Evolutionary conservation across 1,284 basidiomycete species (phyloP).

Genomic region (Ceratobasidium sp.): DNA sequence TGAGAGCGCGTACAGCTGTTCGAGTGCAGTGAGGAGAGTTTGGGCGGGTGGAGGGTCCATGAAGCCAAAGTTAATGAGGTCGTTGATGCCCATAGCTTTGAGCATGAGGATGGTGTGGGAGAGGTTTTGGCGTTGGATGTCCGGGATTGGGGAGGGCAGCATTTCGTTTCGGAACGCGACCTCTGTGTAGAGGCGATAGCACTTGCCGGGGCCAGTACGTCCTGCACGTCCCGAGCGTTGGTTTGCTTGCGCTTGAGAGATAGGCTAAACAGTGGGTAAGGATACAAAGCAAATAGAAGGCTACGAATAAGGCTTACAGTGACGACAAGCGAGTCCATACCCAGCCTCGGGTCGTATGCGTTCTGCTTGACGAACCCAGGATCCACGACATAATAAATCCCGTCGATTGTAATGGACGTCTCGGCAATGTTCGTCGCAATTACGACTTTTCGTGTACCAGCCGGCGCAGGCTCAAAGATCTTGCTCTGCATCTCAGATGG

Average conservation of each 20-base stretch:
- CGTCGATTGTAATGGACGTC: constrained; percentile 97
- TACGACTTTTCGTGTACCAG: constrained; percentile 90
- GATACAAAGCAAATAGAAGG: background rate
- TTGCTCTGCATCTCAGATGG: constrained; percentile 99
- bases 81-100: constrained; percentile 71
- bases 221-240: constrained; percentile 97
- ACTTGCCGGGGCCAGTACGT: constrained; percentile 96
- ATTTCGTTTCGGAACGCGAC: constrained; percentile 81
- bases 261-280: constrained; percentile 74
- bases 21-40: constrained; percentile 95
- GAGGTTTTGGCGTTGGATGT: constrained; percentile 61
- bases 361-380: constrained; percentile 99
- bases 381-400: constrained; percentile 98
- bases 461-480: constrained; percentile 98
- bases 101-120: constrained; percentile 62
- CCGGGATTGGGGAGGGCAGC: constrained; percentile 61
- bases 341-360: constrained; percentile 94
- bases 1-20: constrained; percentile 93
- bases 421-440: constrained; percentile 98
- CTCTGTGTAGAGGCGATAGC: no score
- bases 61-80: constrained; percentile 71
- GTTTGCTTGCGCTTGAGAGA: constrained; percentile 96
- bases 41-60: constrained; percentile 85
- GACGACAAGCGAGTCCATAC: constrained; percentile 94
- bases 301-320: constrained; percentile 86